These are phyloP conservation scores for Cladorrhinum sp. DNA, from an alignment of 2,329 filamentous ascomycete species.

Conservation along the genomic window DNA sequence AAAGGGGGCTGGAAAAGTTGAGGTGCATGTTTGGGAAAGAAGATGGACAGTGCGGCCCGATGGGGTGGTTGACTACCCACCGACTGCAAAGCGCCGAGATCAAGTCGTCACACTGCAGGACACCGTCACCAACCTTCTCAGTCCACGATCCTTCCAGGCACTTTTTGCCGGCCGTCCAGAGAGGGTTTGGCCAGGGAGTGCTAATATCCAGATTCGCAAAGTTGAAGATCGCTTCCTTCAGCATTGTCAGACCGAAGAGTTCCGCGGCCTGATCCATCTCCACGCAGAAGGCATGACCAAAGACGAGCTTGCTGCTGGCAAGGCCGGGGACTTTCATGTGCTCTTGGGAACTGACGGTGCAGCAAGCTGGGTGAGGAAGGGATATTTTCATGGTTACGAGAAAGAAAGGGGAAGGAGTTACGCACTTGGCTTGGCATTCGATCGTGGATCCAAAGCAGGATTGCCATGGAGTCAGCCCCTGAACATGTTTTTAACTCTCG, in stretches of 20 bases:
- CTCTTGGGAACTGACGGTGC: conserved; percentile 37
- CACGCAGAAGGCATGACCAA: conserved; percentile 33
- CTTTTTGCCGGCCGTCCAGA: conserved; percentile 35
- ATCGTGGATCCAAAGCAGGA: conserved; percentile 30
- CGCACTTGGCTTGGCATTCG: conserved; percentile 36
- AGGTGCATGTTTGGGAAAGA: conserved; percentile 37
- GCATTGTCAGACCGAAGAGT: conserved; percentile 33
- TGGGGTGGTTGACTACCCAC: conserved; percentile 32
- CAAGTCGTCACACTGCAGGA: conserved; percentile 38
- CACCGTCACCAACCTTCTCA: conserved; percentile 33
- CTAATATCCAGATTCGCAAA: conserved; percentile 39
- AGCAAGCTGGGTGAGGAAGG: conserved; percentile 35
- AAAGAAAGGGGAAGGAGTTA: conserved; percentile 35
- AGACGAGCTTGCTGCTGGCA: conserved; percentile 29
- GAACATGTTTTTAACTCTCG: conserved; percentile 37
- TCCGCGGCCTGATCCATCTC: conserved; percentile 32
- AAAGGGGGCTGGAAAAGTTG: conserved; percentile 31
- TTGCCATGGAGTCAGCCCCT: conserved; percentile 36
- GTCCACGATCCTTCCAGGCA: conserved; percentile 28
- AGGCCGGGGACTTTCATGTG: conserved; percentile 37
- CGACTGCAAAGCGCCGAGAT: conserved; percentile 32
- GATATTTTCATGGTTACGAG: conserved; percentile 35
- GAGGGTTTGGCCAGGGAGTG: conserved; percentile 36
- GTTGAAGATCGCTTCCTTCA: conserved; percentile 37
- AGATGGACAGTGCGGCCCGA: conserved; percentile 30